Evolutionary conservation across 495 filamentous ascomycete genomes (phyloP), one percentile per base, ranked within the genome.

Genomic region (Trichoderma gamsii): DNA sequence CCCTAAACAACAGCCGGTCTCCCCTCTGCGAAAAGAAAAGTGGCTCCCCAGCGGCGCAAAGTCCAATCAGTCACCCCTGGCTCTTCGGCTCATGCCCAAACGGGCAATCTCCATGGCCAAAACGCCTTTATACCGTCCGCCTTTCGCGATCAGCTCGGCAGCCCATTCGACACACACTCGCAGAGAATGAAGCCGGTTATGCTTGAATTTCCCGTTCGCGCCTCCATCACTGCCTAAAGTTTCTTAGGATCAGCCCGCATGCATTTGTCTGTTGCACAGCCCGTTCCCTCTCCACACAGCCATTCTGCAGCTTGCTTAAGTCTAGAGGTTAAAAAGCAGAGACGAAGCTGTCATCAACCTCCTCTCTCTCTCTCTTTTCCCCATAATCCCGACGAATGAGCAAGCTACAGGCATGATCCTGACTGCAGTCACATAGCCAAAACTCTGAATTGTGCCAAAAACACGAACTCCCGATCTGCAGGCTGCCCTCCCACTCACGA

Each of bases 41-140:
- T n/a, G 8, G 23, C 23, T 13, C 56, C 56, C 44, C 44, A 4
- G n/a, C 25, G 4, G 27, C 8, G 11, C 11, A 15, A 3, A 3
- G 56, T 25, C 56, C 56, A 61, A 27, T 61, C 56, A 61, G 21
- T 7, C 9, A 8, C 56, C 56, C 56, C 56, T 61, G 56, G 56
- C 5, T 38, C 29, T 61, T 25, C 56, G 56, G 56, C 56, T 61
- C 27, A 27, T 61, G 3, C 56, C 56, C 27, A 61, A 61, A 29
- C 56, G 23, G 56, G 56, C 11, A 27, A 61, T 61, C 56, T 32
- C 25, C 56, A 61, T 61, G 23, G 27, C 56, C 56, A 56, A 23
- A 1, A 46, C 51, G 18, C n/a, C n/a, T 56, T 25, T n/a, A 21
- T 56, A 21, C 16, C 51, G n/a, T 61, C 56, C 56, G 56, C 56